phyloP scores from a whole-genome alignment of 306 rosid species.

The Datisca glomerata region DNA sequence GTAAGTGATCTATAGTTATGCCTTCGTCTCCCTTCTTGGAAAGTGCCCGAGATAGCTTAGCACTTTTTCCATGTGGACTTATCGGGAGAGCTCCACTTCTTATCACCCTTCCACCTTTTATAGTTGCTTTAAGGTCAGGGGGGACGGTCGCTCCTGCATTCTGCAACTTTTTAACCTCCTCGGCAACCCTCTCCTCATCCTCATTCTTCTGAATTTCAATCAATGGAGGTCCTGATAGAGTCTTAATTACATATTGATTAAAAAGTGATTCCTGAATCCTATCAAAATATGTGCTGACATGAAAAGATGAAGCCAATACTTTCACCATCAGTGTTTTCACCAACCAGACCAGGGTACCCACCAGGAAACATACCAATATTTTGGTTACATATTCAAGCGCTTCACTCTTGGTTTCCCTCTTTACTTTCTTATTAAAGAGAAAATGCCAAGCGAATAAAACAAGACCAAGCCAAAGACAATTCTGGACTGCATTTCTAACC shows the following conservation, averaged over 20 bases:
- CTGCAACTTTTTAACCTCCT: constrained; percentile 64
- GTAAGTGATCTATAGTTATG: constrained; percentile 64
- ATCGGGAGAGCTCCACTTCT: constrained; percentile 35
- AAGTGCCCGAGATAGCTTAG: constrained; percentile 23
- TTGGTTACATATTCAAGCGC: constrained; percentile 37
- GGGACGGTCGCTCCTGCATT: constrained; percentile 77
- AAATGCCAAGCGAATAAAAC: constrained; percentile 73
- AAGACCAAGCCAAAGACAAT: constrained; percentile 74
- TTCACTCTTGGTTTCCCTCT: constrained; percentile 35
- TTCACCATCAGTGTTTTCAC: constrained; percentile 61
- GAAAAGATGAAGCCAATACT: constrained; percentile 71
- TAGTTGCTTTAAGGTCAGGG: constrained; percentile 47
- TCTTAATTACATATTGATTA: constrained; percentile 65
- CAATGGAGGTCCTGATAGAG: constrained; percentile 70
- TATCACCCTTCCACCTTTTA: constrained; percentile 32
- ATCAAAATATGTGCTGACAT: constrained; percentile 66
- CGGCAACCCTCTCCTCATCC: constrained; percentile 64
- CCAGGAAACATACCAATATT: constrained; percentile 48
- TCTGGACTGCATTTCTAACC: constrained; percentile 56
- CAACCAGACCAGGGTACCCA: constrained; percentile 68
- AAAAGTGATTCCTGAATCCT: constrained; percentile 72
- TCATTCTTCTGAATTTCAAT: constrained; percentile 36
- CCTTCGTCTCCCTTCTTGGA: constrained; percentile 42
- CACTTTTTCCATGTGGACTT: constrained; percentile 34
- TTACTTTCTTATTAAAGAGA: constrained; percentile 55